Evolutionary conservation across 768 basidiomycete genomes (phyloP).

Genomic region (Hemileccinum impolitum): DNA sequence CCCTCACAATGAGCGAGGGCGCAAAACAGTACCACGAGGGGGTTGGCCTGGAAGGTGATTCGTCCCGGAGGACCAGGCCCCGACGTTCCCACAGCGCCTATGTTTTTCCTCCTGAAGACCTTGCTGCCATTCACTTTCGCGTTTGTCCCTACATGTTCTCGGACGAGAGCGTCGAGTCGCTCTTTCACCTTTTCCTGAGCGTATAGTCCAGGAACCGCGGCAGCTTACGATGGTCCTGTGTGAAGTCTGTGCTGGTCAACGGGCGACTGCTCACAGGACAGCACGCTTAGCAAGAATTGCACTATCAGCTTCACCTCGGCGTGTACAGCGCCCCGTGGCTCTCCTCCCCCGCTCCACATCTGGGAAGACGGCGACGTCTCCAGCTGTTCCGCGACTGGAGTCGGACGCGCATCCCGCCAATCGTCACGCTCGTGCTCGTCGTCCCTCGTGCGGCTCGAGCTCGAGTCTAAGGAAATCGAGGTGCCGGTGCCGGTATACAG

Average conservation of each 20-base stretch:
- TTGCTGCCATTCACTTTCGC: conserved; percentile 18
- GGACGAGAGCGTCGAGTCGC: conserved; percentile 16
- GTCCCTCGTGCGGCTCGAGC: conserved; percentile 27
- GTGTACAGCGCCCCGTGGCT: conserved; percentile 29
- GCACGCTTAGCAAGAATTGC: conserved; percentile 44
- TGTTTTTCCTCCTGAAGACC: conserved; percentile 16
- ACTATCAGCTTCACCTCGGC: conserved; percentile 39
- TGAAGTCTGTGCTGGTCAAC: conserved; percentile 18
- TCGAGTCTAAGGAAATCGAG: conserved; percentile 1
- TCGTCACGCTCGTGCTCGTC: conserved; percentile 31
- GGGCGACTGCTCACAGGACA: conserved; percentile 16
- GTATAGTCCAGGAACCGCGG: conserved; percentile 27
- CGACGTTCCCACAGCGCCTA: background rate
- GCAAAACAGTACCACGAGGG: conserved; percentile 20
- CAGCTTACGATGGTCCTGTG: conserved; percentile 33
- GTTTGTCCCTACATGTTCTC: conserved; percentile 28
- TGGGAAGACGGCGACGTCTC: background rate
- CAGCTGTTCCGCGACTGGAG: conserved; percentile 29
- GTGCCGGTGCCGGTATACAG: conserved; percentile 17
- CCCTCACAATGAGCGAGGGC: background rate
- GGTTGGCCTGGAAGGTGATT: conserved; percentile 24
- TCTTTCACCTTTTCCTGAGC: background rate
- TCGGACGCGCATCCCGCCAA: conserved; percentile 20
- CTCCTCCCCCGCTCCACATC: background rate
- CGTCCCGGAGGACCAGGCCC: background rate